Conservation (phyloP, 2,329 filamentous ascomycete species). For the Scopulariopsis brevicaulis region DNA sequence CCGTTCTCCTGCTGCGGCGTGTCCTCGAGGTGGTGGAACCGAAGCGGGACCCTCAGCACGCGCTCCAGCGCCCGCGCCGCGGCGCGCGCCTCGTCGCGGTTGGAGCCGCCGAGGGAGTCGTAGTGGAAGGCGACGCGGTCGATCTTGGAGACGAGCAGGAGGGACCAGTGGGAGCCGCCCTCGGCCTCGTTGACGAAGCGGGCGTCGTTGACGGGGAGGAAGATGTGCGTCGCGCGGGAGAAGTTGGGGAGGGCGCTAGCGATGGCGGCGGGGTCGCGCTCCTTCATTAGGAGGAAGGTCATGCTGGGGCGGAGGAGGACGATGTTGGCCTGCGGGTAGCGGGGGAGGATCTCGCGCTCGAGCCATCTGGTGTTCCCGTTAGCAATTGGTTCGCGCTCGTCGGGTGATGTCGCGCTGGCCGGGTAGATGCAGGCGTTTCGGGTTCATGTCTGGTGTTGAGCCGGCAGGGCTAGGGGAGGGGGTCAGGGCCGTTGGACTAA, state of each 20-base stretch:
- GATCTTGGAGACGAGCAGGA: slow-evolving; percentile 78
- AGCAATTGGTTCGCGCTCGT: not conserved
- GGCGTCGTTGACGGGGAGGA: slow-evolving; percentile 90
- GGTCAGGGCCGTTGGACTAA: slow-evolving; percentile 28
- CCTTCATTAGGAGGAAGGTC: slow-evolving; percentile 82
- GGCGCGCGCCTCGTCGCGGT: slow-evolving; percentile 60
- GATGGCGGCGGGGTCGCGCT: slow-evolving; percentile 40
- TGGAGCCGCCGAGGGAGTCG: slow-evolving; percentile 70
- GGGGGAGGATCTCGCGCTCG: slow-evolving; percentile 74
- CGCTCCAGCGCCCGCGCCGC: slow-evolving; percentile 58
- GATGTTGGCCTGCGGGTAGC: slow-evolving; percentile 76
- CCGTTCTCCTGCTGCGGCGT: slow-evolving; percentile 86
- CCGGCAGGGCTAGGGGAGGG: not conserved
- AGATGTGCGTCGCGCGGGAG: slow-evolving; percentile 73
- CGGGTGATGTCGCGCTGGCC: not conserved
- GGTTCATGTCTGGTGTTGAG: not conserved
- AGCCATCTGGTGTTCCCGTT: slow-evolving; percentile 47
- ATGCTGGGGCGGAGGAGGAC: slow-evolving; percentile 85
- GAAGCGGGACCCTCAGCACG: slow-evolving; percentile 54
- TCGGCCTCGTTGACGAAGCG: slow-evolving; percentile 67
- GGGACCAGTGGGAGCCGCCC: slow-evolving; percentile 87
- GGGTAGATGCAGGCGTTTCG: not conserved
- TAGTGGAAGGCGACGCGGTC: slow-evolving; percentile 95
- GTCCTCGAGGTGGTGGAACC: slow-evolving; percentile 74
- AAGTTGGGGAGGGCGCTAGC: slow-evolving; percentile 72